Conservation (phyloP, 495 filamentous ascomycete genomes). For the Ramalina peruviana region DNA sequence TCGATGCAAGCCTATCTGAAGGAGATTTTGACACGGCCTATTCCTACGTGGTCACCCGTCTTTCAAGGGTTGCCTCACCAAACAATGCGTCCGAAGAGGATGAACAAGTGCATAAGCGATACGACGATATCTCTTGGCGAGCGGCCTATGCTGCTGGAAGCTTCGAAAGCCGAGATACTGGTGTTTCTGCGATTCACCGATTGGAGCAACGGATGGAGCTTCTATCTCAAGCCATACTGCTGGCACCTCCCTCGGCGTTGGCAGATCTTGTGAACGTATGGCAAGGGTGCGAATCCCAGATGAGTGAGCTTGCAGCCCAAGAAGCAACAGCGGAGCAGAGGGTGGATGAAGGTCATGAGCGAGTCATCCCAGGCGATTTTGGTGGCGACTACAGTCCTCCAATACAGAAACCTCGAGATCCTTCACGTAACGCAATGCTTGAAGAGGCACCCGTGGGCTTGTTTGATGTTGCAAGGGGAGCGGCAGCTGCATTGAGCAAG, state of each 20-base stretch:
- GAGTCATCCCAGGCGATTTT: conserved; percentile 56
- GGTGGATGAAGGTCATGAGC: conserved; percentile 56
- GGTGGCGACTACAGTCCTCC: conserved; percentile 17
- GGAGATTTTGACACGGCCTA: conserved; percentile 97
- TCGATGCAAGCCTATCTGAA: conserved; percentile 70
- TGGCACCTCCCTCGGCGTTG: conserved; percentile 64
- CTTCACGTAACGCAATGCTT: conserved; percentile 21
- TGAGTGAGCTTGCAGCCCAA: conserved; percentile 49
- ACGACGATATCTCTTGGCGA: conserved; percentile 82
- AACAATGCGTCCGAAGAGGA: conserved; percentile 5
- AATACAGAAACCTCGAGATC: conserved; percentile 27
- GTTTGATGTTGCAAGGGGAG: conserved; percentile 80
- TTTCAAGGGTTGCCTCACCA: conserved; percentile 28
- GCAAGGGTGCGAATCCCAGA: conserved; percentile 78
- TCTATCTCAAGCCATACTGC: conserved; percentile 65
- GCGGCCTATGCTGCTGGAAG: conserved; percentile 81
- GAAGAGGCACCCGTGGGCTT: conserved; percentile 87
- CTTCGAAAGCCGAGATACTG: conserved; percentile 36
- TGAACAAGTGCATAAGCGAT: conserved; percentile 15
- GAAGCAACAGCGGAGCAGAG: conserved; percentile 62
- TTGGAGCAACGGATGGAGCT: conserved; percentile 83
- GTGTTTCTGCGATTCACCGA: conserved; percentile 40
- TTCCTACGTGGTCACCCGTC: conserved; percentile 70
- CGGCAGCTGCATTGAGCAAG: conserved; percentile 57
- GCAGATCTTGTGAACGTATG: conserved; percentile 76